Base-by-base conservation (phyloP, 2,329 filamentous ascomycete genomes). In the Aspergillus fischeri region DNA sequence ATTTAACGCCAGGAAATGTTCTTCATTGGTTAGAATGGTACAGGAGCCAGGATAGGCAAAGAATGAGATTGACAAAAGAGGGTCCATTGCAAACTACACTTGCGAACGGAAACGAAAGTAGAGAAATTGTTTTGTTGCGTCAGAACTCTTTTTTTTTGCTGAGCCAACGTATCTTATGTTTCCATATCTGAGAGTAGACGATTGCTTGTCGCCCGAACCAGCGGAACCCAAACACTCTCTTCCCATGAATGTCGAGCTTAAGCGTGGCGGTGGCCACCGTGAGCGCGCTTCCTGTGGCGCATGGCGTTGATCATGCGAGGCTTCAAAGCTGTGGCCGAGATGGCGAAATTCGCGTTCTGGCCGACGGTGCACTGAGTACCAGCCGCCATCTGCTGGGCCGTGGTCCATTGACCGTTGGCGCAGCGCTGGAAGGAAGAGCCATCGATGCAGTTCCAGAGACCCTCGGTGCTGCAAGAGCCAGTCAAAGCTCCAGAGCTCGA, bases 351-450 rank as follows among this genome's bases (percentile, higher is more conserved):
- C 1, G 52, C 48, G 32, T 62, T 65, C 54, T 67, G 60, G 27
- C 79, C 80, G 20, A 71, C 61, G 7, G 59, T 74, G 71, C 85
- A 87, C 28, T 73, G 71, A 14, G 81, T 86, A 41, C 85, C 85
- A 1, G 75, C 61, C 1, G 84, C 79, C 77, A 86, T 78, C 38
- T 71, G 64, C 57, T 81, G 75, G 42, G 76, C 60, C 5, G 63
- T 66, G 20, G 80, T 79, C 85, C 85, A 87, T 54, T 70, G 63
- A 5, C 84, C 84, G 14, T 77, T 81, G n/a, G 83, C 84, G 63
- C 85, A 87, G 55, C 83, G 83, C 73, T 87, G 84, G 77, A 85
- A 87, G 51, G 78, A 75, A 25, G 70, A 73, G 51, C 83, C 83
- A 20, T 73, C 76, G 27, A 85, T 73, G 67, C 85, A 87, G 71